Evolutionary conservation across 306 rosid genomes (phyloP), one percentile per base, ranked within the genome.

Genomic region (Acacia confusa): DNA sequence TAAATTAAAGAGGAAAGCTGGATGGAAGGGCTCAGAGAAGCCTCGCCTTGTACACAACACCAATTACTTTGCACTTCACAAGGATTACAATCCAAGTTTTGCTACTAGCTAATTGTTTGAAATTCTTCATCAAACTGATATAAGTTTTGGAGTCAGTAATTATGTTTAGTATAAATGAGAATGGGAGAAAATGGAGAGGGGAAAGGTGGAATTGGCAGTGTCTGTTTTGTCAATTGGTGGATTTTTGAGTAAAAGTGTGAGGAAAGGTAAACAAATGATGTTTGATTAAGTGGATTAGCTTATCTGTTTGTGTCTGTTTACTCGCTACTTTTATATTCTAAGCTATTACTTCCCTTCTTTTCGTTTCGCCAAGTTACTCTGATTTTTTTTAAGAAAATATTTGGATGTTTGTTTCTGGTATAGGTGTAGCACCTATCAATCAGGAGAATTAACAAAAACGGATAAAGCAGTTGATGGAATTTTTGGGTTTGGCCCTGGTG

Each of bases 391-490:
- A 1, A 19, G 16, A 47, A 47, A 52, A 52, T 52, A 6, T 19
- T 5, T 77, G 66, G 70, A 64, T 89, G 84, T 20, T 83, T 75
- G 15, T 85, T 76, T 82, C 82, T 79, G 84, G 83, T 85, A 86
- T 89, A 95, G 99, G 87, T 95, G 99, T 82, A 95, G 98, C 85
- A 95, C 89, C 38, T 79, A 64, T 82, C 97, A 92, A 75, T 88
- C 94, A 53, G 99, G 98, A 78, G 96, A 85, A 70, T 88, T 95
- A 89, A 88, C 93, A 36, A 92, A 93, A 88, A n/a, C 98, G 52
- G 96, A 92, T 24, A 91, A 86, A 87, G 99, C 98, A 22, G 87
- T 93, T 36, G 99, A 95, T 88, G 99, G 99, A 75, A 95, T 95
- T 34, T 90, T 95, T 48, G 99, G 99, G 79, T 95, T 95, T 80